Conservation (phyloP, 345 rosid genomes). For the Pistacia integerrima region DNA sequence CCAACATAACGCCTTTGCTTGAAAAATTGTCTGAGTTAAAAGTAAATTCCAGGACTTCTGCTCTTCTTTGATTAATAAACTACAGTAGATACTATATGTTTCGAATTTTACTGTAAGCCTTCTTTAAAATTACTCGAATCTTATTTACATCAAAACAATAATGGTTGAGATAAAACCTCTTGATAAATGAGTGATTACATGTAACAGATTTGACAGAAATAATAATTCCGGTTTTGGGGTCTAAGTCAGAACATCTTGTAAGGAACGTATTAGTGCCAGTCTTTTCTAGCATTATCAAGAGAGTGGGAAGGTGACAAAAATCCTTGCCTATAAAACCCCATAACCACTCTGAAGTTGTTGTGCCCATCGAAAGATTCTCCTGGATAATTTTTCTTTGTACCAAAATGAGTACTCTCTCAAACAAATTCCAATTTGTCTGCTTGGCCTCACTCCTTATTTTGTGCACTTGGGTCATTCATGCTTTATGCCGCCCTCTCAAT, state of each 20-base stretch:
- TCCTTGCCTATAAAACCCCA: constrained; percentile 24
- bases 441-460: constrained; percentile 23
- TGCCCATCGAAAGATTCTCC: not conserved
- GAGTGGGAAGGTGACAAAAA: not conserved
- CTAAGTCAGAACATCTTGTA: constrained; percentile 18
- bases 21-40: too few species aligned
- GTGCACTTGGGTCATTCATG: constrained; percentile 21
- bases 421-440: not conserved
- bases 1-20: not conserved
- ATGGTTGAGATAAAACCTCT: not conserved
- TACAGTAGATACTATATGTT: not conserved
- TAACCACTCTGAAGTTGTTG: not conserved
- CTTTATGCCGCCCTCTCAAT: constrained; percentile 21
- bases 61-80: not conserved
- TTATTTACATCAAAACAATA: too few species aligned
- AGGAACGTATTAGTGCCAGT: constrained; percentile 10
- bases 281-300: constrained; percentile 3
- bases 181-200: not conserved
- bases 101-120: too few species aligned
- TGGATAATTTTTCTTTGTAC: not conserved
- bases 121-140: too few species aligned
- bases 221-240: not conserved
- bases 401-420: constrained; percentile 18
- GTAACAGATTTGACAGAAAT: not conserved
- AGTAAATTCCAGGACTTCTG: not conserved